Base-by-base conservation (phyloP, 2,329 filamentous ascomycete species). In the Tolypocladium capitatum region DNA sequence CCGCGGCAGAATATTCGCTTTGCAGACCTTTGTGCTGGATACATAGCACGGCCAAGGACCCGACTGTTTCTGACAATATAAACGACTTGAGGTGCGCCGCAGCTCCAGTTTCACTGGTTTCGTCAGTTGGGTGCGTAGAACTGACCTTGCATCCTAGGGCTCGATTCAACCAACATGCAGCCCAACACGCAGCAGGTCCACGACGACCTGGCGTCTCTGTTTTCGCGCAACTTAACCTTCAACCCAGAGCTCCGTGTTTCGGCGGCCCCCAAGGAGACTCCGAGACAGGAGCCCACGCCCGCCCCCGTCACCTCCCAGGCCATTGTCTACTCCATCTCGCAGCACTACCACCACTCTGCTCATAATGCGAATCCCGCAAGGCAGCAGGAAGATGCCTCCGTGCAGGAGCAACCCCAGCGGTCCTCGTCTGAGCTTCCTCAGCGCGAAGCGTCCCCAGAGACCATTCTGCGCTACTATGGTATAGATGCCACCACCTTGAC, bases 301-400 rank as follows among this genome's bases (percentile, higher is more conserved):
- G 58, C 60, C 31, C 52, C 41, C 34, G 24, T 58, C 41, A 64
- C 67, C 30, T 21, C 35, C n/a, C 43, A 42, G 48, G 69, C 66
- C 43, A 82, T 86, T 52, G 72, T 76, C 52, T 94, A 92, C 68
- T 81, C 76, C 49, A 79, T 86, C 55, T 85, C 86, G 10, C 83
- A 86, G 59, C 88, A 94, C 64, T 94, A 94, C 64, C 83, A 84
- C 53, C 87, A 90, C 60, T 88, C 86, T 9, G 72, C 83, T 41
- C 86, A 94, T 61, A 61, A 58, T 30, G 52, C 55, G 20, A 69
- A 72, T 47, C 63, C 66, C 20, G 51, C 61, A 42, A 57, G 53
- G 50, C 60, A 53, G 51, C 58, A 59, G 42, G 28, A 33, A 36
- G 56, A 63, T 36, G 53, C 57, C 5, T 49, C 54, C 21, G 54